Percentiles rank a stretch among this genome's conserved stretches.
phyloP scores from a whole-genome alignment of 192 early-diverging fungal genomes.

The Allomyces javanicus region DNA sequence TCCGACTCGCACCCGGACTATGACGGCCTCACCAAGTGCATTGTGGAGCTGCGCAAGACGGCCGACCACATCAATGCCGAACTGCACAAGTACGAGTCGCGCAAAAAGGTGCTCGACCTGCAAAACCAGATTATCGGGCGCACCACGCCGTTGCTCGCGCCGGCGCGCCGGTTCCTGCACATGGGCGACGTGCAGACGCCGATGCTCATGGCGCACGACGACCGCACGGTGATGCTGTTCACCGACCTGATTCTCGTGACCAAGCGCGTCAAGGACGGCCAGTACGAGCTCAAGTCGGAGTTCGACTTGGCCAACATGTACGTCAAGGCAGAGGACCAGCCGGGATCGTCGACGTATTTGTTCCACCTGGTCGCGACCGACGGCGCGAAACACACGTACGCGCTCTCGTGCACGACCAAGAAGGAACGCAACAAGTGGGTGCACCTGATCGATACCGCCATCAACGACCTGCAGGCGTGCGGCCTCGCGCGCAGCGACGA shows the following conservation, averaged over 20 bases:
- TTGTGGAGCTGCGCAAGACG: background rate
- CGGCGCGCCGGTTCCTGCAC: background rate
- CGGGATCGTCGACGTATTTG: background rate
- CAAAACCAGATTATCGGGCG: background rate
- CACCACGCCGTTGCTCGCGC: background rate
- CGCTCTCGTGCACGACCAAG: background rate
- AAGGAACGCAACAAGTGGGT: background rate
- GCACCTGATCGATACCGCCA: background rate
- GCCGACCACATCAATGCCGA: background rate
- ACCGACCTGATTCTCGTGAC: background rate
- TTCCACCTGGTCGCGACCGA: background rate
- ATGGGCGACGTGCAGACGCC: background rate
- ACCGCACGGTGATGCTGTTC: background rate
- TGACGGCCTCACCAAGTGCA: background rate
- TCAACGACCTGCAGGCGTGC: background rate
- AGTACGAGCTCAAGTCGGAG: background rate
- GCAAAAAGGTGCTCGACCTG: background rate
- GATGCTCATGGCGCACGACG: background rate
- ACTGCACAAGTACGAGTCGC: background rate
- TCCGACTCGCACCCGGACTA: conserved; percentile 18
- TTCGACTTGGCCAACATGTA: background rate
- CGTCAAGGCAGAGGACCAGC: background rate
- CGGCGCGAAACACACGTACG: background rate
- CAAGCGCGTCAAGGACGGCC: background rate
- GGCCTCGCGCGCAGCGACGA: background rate